These are phyloP conservation scores for Botrytis hyacinthi DNA, from an alignment of 2,329 filamentous ascomycete species.

Conservation along the genomic window DNA sequence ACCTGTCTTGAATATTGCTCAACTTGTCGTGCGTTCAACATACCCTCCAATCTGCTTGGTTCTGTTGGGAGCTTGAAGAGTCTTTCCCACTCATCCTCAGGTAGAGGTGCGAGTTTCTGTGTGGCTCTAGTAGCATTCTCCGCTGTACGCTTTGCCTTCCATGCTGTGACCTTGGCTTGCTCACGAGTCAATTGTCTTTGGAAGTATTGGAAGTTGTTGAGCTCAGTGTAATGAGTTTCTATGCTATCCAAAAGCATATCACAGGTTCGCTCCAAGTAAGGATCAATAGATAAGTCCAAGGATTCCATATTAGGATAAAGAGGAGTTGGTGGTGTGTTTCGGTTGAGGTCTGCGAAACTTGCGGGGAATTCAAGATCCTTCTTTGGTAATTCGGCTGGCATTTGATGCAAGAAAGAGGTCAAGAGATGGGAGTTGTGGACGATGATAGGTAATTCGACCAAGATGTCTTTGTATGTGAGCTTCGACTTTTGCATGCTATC, in stretches of 20 bases:
- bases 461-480: constrained; percentile 88
- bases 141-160: constrained; percentile 94
- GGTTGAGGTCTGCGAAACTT: constrained; percentile 74
- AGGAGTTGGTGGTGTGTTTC: constrained; percentile 60
- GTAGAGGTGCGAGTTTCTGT: constrained; percentile 83
- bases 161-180: constrained; percentile 93
- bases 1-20: constrained; percentile 98
- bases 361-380: constrained; percentile 72
- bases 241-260: constrained; percentile 95
- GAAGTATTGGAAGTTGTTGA: constrained; percentile 99
- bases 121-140: constrained; percentile 84
- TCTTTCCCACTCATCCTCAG: constrained; percentile 97
- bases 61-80: constrained; percentile 95
- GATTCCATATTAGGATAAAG: constrained; percentile 82
- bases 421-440: constrained; percentile 98
- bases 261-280: constrained; percentile 97
- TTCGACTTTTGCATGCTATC: constrained; percentile 88
- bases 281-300: constrained; percentile 91
- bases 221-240: constrained; percentile 95
- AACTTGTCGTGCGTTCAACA: constrained; percentile 76
- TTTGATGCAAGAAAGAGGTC: constrained; percentile 90
- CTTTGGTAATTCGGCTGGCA: constrained; percentile 65
- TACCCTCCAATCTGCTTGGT: constrained; percentile 68
- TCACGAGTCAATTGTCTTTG: constrained; percentile 90
- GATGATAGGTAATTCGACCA: constrained; percentile 82